Base-by-base conservation (phyloP, 371 early-diverging fungal genomes). In the Phascolomyces articulosus region DNA sequence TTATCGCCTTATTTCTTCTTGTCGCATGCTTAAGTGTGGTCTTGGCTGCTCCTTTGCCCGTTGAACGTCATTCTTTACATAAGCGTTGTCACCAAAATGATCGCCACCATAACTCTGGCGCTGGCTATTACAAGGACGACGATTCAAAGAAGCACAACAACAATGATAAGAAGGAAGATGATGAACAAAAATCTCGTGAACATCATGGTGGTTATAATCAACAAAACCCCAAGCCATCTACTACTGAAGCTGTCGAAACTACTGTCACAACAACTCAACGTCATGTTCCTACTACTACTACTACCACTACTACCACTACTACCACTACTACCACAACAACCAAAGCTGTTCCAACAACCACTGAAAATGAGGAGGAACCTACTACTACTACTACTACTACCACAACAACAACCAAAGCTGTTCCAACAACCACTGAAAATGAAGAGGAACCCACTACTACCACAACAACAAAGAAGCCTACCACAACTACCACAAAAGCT, bases 231-330 rank as follows among this genome's bases (percentile, higher is more conserved):
- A 58, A 31, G 40, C 31, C 31, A 29, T 34, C 34, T 34, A 34
- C 34, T 9, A 34, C 58, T 74, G 75, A 71, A 48, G 2, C 6
- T 70, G 69, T 21, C 66, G 73, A 31, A 62, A 41, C 34, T 70
- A 71, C 53, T 21, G 8, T 27, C 10, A 60, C 60, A 3, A 49
- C 47, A 26, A 59, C 47, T 23, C 60, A 18, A 34, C 16, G n/a
- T 38, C 34, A 23, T 23, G 41, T 23, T 16, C 21, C 21, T 8
- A 26, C 54, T 26, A 24, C 54, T 27, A 54, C 23, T 27, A n/a
- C n/a, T n/a, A n/a, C n/a, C n/a, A n/a, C n/a, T n/a, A n/a, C n/a
- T n/a, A n/a, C n/a, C n/a, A n/a, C n/a, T n/a, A n/a, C n/a, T n/a
- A n/a, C n/a, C n/a, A n/a, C n/a, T n/a, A n/a, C n/a, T n/a, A n/a